Evolutionary conservation across 2,329 filamentous ascomycete species (phyloP), one percentile per base, ranked within the genome.

Genomic region (Neoscytalidium dimidiatum): DNA sequence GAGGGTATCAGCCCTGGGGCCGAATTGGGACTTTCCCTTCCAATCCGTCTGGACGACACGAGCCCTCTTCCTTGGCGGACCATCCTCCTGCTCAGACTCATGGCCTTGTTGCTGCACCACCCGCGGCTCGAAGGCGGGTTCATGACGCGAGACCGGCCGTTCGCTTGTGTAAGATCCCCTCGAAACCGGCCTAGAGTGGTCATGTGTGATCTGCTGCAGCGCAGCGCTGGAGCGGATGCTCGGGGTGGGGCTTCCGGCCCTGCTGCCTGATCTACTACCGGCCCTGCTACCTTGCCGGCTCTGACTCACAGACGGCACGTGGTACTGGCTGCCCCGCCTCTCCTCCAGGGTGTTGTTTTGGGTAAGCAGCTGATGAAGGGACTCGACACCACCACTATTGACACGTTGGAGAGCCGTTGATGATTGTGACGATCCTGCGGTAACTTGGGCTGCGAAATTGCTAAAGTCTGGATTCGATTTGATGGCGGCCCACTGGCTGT

Each of bases 11-110:
- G 88, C 86, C 31, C 88, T 88, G 43, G 86, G 84, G 60, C 90
- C 91, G 71, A 97, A 91, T 23, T 86, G 87, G 67, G 84, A 86
- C 69, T 87, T 90, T 58, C 89, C 88, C n/a, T 88, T 88, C 79
- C 88, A 90, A 68, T 91, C 87, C 13, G 89, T 86, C 73, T 90
- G 86, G 21, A 88, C 92, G 26, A 90, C 86, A 73, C 92, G 95
- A 35, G 89, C 93, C 71, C 94, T 86, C 79, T 97, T 97, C 71
- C 88, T 90, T 68, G 84, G 81, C 28, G 85, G 85, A 4, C 83
- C 83, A 60, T 89, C 87, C 64, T 83, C 76, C 64, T 74, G 71
- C 29, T 72, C 60, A 31, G 44, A 69, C 33, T 77, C 72, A 26
- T 66, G 68, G 13, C 43, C 41, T 9, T 38, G 41, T 5, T 65